These are phyloP conservation scores for Penicillium bialowiezense DNA, from an alignment of 495 filamentous ascomycete species.

Conservation along the genomic window DNA sequence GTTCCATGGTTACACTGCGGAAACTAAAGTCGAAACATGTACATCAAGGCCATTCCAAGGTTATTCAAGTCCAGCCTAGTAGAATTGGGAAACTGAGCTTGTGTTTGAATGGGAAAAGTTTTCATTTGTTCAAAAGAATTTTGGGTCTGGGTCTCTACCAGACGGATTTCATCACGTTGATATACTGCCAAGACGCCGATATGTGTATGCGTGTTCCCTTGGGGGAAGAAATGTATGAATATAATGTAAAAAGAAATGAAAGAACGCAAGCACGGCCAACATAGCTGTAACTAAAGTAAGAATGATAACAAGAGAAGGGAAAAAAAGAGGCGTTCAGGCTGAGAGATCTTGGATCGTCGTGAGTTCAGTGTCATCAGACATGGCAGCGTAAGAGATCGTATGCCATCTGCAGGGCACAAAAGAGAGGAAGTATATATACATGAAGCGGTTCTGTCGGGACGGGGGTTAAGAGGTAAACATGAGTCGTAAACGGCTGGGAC, in stretches of 20 bases:
- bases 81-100: no score
- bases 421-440: slow-evolving; percentile 1
- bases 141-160: no score
- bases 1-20: no score
- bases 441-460: not conserved
- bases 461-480: slow-evolving; percentile 40
- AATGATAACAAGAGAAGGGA: not conserved
- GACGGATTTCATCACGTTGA: no score
- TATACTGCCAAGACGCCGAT: no score
- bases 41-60: no score
- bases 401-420: not conserved
- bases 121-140: no score
- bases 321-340: not conserved
- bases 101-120: no score
- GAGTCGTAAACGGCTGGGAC: slow-evolving; percentile 40
- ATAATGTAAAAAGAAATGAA: not conserved
- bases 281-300: not conserved
- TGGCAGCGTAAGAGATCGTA: not conserved
- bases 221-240: not conserved
- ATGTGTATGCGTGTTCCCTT: not conserved
- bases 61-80: no score
- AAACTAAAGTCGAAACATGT: no score
- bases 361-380: not conserved
- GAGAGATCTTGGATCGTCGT: not conserved
- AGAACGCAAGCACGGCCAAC: not conserved